phyloP scores from a whole-genome alignment of 768 basidiomycete genomes.

The Tricholomella constricta region DNA sequence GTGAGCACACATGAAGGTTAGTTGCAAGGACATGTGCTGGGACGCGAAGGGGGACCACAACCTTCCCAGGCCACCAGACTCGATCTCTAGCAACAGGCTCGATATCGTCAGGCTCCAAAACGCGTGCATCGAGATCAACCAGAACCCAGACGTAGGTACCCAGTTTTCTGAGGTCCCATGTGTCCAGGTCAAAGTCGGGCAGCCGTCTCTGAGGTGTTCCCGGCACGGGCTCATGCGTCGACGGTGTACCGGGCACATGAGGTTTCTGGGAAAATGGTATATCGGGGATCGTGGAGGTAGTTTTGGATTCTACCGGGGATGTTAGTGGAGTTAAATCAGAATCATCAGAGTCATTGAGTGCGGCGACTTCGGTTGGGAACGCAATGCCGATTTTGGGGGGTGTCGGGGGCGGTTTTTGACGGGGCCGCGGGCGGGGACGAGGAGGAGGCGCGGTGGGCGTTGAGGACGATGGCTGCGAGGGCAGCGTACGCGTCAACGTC shows the following conservation, averaged over 20 bases:
- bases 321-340: constrained; percentile 19
- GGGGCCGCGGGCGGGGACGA: constrained; percentile 5
- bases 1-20: constrained; percentile 4
- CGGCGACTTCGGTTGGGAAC: not conserved
- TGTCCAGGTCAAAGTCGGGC: not conserved
- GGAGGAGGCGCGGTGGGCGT: not conserved
- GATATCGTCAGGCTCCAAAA: constrained; percentile 32
- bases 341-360: constrained; percentile 5
- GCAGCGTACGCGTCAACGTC: constrained; percentile 3
- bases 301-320: constrained; percentile 12
- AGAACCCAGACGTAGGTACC: constrained; percentile 56
- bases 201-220: constrained; percentile 5
- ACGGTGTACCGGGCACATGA: not conserved
- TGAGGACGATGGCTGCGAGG: constrained; percentile 4
- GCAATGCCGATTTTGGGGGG: constrained; percentile 5
- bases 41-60: constrained; percentile 29
- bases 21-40: not conserved
- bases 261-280: not conserved
- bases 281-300: not conserved
- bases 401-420: not conserved
- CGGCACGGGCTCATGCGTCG: not conserved
- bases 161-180: constrained; percentile 28
- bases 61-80: constrained; percentile 77
- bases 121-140: constrained; percentile 40
- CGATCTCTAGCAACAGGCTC: constrained; percentile 22